Conservation (phyloP, 371 early-diverging fungal species). For the Basidiobolus meristosporus region DNA sequence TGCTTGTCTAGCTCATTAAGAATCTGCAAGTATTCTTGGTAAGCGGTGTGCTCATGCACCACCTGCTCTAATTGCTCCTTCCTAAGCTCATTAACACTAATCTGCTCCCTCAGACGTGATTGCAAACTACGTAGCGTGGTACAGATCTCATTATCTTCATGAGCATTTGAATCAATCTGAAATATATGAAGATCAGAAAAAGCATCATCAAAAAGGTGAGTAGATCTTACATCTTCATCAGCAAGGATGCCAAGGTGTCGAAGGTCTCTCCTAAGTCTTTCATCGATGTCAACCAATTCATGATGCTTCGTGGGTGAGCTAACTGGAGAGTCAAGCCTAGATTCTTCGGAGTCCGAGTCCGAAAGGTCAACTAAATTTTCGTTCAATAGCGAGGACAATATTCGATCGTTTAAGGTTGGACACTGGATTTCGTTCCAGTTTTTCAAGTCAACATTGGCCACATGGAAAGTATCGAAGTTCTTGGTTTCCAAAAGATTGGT, state of each 20-base stretch:
- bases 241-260: conserved; percentile 56
- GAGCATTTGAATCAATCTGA: conserved; percentile 18
- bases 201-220: background rate
- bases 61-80: conserved; percentile 44
- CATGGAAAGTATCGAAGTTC: too few species aligned
- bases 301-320: background rate
- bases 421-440: too few species aligned
- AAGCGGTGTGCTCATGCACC: conserved; percentile 56
- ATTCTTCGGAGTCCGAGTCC: conserved; percentile 9
- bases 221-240: conserved; percentile 40
- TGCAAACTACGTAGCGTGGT: conserved; percentile 45
- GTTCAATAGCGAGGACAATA: conserved; percentile 42
- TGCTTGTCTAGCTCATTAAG: conserved; percentile 72
- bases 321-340: too few species aligned
- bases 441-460: too few species aligned
- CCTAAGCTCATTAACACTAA: conserved; percentile 34
- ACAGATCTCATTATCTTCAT: conserved; percentile 67
- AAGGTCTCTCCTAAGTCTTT: conserved; percentile 60
- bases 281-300: conserved; percentile 29
- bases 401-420: conserved; percentile 49
- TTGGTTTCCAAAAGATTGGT: conserved; percentile 12
- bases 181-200: background rate
- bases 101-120: conserved; percentile 48
- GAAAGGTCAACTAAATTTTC: conserved; percentile 22
- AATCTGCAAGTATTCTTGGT: conserved; percentile 71